A percentile compares a stretch with the other conserved stretches of the same genome.
Evolutionary conservation across 164 flowering plant genomes (phyloP).

Genomic region (Aristolochia contorta): DNA sequence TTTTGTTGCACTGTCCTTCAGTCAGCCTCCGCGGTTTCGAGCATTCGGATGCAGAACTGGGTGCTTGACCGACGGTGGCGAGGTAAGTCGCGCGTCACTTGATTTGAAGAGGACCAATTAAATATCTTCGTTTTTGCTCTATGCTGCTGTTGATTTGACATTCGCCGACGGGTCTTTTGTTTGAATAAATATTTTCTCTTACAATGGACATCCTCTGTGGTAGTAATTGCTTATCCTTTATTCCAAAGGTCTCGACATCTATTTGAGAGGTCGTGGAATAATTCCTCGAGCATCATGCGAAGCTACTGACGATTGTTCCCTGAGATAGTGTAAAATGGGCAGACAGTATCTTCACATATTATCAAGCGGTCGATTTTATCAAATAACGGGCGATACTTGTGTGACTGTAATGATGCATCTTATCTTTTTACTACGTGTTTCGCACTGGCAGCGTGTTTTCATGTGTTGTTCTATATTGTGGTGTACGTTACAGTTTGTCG

Average conservation of each 20-base stretch:
- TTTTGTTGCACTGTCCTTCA: not conserved
- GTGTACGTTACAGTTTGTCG: too few relatives aligned
- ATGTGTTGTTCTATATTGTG: too few relatives aligned
- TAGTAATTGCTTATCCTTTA: constrained; percentile 40
- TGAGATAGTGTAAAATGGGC: not conserved
- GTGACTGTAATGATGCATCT: too few relatives aligned
- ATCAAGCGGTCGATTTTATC: too few relatives aligned
- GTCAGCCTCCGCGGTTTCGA: not conserved
- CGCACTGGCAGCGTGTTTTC: too few relatives aligned
- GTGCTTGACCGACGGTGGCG: constrained; percentile 16
- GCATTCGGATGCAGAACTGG: constrained; percentile 9
- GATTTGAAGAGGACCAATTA: not conserved
- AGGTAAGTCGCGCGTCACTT: not conserved
- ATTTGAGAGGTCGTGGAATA: too few relatives aligned
- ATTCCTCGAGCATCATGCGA: constrained; percentile 29
- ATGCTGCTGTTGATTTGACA: not conserved
- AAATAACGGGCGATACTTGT: too few relatives aligned
- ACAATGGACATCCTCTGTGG: constrained; percentile 40
- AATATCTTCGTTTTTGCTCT: not conserved
- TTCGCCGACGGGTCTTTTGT: constrained; percentile 1
- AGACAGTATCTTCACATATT: too few relatives aligned
- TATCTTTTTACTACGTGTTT: too few relatives aligned
- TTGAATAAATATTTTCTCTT: not conserved
- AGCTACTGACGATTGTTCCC: too few relatives aligned
- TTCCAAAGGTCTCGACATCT: constrained; percentile 44